A percentile compares a stretch with the other conserved stretches of the same genome.
Conservation (phyloP, 2,329 filamentous ascomycete genomes). For the Fusarium fracticaudum region DNA sequence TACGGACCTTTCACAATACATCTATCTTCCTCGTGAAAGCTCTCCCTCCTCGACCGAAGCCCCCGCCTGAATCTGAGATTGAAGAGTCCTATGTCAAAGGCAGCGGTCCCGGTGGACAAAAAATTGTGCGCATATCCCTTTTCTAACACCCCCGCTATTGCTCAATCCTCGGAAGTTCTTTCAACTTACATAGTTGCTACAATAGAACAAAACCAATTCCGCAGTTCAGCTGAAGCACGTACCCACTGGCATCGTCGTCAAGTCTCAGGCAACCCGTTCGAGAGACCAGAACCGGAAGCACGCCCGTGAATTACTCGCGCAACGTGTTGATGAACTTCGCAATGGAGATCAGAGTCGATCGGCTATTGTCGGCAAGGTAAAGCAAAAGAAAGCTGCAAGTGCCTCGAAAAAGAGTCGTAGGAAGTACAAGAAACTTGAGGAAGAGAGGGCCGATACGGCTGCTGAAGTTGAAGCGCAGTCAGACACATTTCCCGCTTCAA, state of each 20-base stretch:
- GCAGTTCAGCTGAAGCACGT: constrained; percentile 92
- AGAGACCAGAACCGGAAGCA: constrained; percentile 87
- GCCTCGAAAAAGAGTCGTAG: constrained; percentile 82
- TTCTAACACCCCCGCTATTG: not conserved
- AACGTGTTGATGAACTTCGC: constrained; percentile 75
- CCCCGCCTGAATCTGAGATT: constrained; percentile 80
- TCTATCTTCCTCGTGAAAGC: constrained; percentile 55
- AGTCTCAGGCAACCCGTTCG: constrained; percentile 91
- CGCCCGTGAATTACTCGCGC: constrained; percentile 79
- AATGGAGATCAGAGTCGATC: constrained; percentile 76
- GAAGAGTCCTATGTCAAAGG: constrained; percentile 90
- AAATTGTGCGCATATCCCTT: constrained; percentile 70
- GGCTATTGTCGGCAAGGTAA: constrained; percentile 69
- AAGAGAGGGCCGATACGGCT: constrained; percentile 51
- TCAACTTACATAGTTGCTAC: constrained; percentile 3
- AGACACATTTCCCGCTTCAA: not conserved
- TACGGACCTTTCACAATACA: constrained; percentile 47
- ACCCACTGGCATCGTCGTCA: constrained; percentile 91
- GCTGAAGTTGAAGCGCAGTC: not conserved
- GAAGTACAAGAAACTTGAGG: constrained; percentile 75
- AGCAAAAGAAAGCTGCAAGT: constrained; percentile 77
- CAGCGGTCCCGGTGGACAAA: constrained; percentile 92
- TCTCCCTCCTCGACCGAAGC: constrained; percentile 77
- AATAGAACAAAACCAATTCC: constrained; percentile 92
- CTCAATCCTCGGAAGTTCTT: not conserved